Evolutionary conservation across 441 rosid genomes (phyloP), one percentile per base, ranked within the genome.

Genomic region (Jatropha multifida): DNA sequence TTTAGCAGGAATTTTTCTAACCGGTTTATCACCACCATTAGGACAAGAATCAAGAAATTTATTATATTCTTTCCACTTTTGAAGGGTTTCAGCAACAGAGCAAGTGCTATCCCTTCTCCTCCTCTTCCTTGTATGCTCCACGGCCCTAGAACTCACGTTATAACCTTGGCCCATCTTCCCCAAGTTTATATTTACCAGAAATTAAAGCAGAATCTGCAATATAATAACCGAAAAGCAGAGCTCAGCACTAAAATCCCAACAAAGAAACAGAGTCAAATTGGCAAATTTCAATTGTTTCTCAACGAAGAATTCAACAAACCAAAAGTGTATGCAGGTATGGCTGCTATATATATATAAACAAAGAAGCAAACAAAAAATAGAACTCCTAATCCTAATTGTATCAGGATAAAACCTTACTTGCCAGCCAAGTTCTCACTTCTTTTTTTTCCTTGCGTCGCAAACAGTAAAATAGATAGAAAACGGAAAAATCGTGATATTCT

Each of bases 61-160:
- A 65, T 90, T 86, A 56, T 81, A 72, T 17, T 91, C 88, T 77
- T 80, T 89, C 98, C 98, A 93, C 73, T 77, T 85, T 27, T 81
- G 75, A 3, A 93, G 82, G 0, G 83, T 90, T 82, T 84, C 90
- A 5, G 86, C 86, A 41, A 93, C 88, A 40, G 77, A 81, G 2
- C 13, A 67, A 41, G 55, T 51, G 8, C 86, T 86, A 5, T 76
- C 87, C 11, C 85, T 77, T 60, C 90, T 78, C 69, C 81, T 92
- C 78, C 91, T 84, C 81, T 88, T 90, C 87, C 79, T 84, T 54
- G 23, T n/a, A 20, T 69, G 69, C 63, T 74, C 80, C 58, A 20
- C 9, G 2, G 44, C n/a, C 58, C 20, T 55, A n/a, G 65, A 66
- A 63, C 8, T 7, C 70, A 48, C 46, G 1, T 69, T 60, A 26